phyloP scores from a whole-genome alignment of 2,329 filamentous ascomycete genomes.

The Pyricularia sp. region DNA sequence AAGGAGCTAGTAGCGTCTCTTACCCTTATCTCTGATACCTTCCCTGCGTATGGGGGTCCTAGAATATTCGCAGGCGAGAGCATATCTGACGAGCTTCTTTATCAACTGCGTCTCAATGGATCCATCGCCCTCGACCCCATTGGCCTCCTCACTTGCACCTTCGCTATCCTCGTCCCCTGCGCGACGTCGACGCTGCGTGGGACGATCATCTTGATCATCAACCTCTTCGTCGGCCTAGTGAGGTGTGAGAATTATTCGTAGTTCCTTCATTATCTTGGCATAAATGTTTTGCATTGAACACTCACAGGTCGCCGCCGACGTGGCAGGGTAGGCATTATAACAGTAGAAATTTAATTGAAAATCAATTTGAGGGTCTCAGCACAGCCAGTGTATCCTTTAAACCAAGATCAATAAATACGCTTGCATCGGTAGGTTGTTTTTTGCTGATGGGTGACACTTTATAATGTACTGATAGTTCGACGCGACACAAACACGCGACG shows the following conservation, averaged over 20 bases:
- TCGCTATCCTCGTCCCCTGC: conserved; percentile 14
- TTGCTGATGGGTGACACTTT: neutral
- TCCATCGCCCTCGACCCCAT: conserved; percentile 17
- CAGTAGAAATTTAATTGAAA: neutral
- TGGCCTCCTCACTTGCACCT: conserved; percentile 22
- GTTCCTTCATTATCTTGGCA: neutral
- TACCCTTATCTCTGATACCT: conserved; percentile 52
- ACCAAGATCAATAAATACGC: neutral
- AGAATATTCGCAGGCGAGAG: conserved; percentile 52
- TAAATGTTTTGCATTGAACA: neutral
- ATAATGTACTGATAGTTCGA: neutral
- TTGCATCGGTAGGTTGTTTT: neutral
- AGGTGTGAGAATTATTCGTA: neutral
- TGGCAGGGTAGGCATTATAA: conserved; percentile 8
- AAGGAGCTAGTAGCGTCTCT: neutral
- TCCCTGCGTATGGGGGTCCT: conserved; percentile 46
- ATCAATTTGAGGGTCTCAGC: neutral
- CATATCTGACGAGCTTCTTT: conserved; percentile 57
- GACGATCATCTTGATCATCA: conserved; percentile 4
- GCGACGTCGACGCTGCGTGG: conserved; percentile 6
- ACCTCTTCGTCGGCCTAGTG: conserved; percentile 11
- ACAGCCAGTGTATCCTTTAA: neutral
- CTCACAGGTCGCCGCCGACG: conserved; percentile 10
- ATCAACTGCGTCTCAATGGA: conserved; percentile 38
- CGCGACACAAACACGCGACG: neutral